These are phyloP conservation scores for Phaeosphaeriaceae sp. DNA, from an alignment of 2,329 filamentous ascomycete species.

Conservation along the genomic window DNA sequence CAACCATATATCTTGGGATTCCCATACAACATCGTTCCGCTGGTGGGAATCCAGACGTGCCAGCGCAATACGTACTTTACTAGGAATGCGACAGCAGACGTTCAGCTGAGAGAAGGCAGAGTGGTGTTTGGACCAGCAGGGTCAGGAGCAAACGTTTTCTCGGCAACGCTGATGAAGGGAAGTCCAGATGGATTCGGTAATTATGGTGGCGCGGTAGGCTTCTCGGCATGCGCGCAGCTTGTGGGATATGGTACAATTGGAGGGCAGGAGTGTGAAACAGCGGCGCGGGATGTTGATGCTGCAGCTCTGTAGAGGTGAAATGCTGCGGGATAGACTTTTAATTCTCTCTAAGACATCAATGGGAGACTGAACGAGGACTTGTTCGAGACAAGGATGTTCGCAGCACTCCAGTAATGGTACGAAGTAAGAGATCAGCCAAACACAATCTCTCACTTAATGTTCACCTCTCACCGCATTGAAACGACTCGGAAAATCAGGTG, in stretches of 20 bases:
- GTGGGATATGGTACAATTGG: constrained; percentile 14
- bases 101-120: constrained; percentile 11
- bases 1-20: constrained; percentile 12
- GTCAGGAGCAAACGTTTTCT: constrained; percentile 2
- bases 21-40: neutral
- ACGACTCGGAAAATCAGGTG: too few species aligned
- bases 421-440: too few species aligned
- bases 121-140: constrained; percentile 17
- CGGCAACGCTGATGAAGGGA: neutral
- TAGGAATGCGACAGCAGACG: constrained; percentile 14
- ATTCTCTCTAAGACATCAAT: too few species aligned
- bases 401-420: too few species aligned
- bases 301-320: neutral
- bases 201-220: constrained; percentile 8
- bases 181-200: neutral
- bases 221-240: constrained; percentile 18
- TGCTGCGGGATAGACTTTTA: neutral
- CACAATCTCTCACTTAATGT: too few species aligned
- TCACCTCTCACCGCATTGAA: too few species aligned
- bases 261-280: constrained; percentile 18
- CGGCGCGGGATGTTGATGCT: constrained; percentile 1
- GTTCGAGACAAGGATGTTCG: too few species aligned
- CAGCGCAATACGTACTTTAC: constrained; percentile 17
- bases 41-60: neutral
- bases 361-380: too few species aligned